These are phyloP conservation scores for Fistulina hepatica DNA, from an alignment of 1,284 basidiomycete genomes.

Conservation along the genomic window DNA sequence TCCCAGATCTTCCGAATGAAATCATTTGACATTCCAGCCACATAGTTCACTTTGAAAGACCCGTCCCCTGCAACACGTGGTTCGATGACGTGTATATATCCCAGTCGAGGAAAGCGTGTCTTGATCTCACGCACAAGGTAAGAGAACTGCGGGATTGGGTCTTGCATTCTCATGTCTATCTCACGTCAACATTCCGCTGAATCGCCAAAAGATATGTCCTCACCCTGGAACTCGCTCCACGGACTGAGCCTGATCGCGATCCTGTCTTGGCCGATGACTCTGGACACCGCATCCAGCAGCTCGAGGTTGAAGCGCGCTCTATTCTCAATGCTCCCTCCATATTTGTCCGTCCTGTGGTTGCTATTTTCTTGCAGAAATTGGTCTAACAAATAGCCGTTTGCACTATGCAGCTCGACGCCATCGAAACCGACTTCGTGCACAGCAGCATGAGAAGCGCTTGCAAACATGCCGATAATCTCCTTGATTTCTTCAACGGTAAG, in stretches of 20 bases:
- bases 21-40: conserved; percentile 8
- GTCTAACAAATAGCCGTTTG: conserved; percentile 4
- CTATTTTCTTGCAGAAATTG: conserved; percentile 7
- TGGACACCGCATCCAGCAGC: background rate
- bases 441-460: conserved; percentile 13
- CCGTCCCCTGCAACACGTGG: conserved; percentile 18
- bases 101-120: conserved; percentile 26
- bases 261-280: conserved; percentile 1
- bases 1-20: conserved; percentile 25
- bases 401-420: conserved; percentile 16
- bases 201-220: too few relatives aligned
- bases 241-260: conserved; percentile 1
- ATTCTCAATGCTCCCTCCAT: conserved; percentile 2
- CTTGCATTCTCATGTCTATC: conserved; percentile 26
- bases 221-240: conserved; percentile 2
- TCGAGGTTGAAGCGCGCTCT: conserved; percentile 1
- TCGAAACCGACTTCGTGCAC: conserved; percentile 14
- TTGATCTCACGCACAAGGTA: conserved; percentile 20
- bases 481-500: conserved; percentile 15
- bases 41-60: background rate
- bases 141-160: conserved; percentile 27
- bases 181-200: too few relatives aligned
- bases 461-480: conserved; percentile 17
- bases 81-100: conserved; percentile 38
- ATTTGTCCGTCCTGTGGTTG: too few relatives aligned